Conservation (phyloP, 2,329 filamentous ascomycete genomes). For the Botryotinia narcissicola region DNA sequence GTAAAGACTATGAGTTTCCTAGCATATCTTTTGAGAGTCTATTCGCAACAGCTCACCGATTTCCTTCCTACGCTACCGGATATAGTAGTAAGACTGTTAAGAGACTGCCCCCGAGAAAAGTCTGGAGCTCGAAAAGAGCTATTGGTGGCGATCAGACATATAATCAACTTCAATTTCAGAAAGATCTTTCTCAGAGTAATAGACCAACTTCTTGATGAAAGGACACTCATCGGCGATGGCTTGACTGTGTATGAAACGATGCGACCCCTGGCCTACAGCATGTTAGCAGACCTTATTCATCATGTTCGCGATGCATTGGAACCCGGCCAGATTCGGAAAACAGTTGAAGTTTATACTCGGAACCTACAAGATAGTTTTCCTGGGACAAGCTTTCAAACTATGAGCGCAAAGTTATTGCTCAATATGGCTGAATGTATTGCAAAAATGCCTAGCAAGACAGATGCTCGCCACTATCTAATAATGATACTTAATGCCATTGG, state of each 20-base stretch:
- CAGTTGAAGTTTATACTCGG: slow-evolving; percentile 94
- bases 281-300: slow-evolving; percentile 97
- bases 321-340: slow-evolving; percentile 89
- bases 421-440: slow-evolving; percentile 99
- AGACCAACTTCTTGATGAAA: slow-evolving; percentile 89
- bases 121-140: slow-evolving; percentile 92
- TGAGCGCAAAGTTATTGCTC: slow-evolving; percentile 94
- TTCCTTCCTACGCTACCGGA: slow-evolving; percentile 83
- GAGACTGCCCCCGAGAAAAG: slow-evolving; percentile 93
- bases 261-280: slow-evolving; percentile 92
- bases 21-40: slow-evolving; percentile 86
- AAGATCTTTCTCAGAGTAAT: slow-evolving; percentile 95
- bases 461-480: slow-evolving; percentile 91
- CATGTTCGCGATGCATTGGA: slow-evolving; percentile 88
- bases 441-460: slow-evolving; percentile 86
- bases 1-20: slow-evolving; percentile 99
- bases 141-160: slow-evolving; percentile 92
- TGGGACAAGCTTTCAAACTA: slow-evolving; percentile 97
- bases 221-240: slow-evolving; percentile 91
- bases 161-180: slow-evolving; percentile 98
- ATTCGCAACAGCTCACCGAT: slow-evolving; percentile 81
- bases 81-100: slow-evolving; percentile 85
- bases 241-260: slow-evolving; percentile 96
- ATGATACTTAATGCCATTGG: slow-evolving; percentile 98
- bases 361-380: slow-evolving; percentile 95